A percentile compares a stretch with the other conserved stretches of the same genome.
Conservation (phyloP, 2,329 filamentous ascomycete species). For the Diplodia mutila region DNA sequence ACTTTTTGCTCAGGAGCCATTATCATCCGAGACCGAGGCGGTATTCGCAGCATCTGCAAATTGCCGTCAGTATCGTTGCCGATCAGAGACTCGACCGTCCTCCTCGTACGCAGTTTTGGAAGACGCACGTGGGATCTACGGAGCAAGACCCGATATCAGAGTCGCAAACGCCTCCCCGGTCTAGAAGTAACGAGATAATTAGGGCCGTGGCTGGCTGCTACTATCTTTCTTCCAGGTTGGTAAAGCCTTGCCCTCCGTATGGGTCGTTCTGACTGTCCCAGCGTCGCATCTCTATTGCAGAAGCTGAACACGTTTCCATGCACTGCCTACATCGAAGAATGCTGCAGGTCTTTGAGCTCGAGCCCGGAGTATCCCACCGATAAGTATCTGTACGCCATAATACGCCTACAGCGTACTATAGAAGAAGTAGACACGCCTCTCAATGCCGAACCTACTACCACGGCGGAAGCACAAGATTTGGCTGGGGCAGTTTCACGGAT, state of each 20-base stretch:
- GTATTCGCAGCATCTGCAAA: slow-evolving; percentile 9
- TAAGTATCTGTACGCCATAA: slow-evolving; percentile 41
- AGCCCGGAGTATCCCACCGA: slow-evolving; percentile 41
- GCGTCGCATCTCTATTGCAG: slow-evolving; percentile 32
- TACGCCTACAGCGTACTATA: slow-evolving; percentile 44
- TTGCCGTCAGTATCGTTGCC: slow-evolving; percentile 31
- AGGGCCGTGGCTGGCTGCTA: neutral
- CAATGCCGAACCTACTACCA: slow-evolving; percentile 26
- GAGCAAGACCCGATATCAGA: neutral
- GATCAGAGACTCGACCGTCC: slow-evolving; percentile 37
- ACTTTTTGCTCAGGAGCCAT: slow-evolving; percentile 34
- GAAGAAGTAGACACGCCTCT: slow-evolving; percentile 26
- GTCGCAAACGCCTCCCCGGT: too few species aligned
- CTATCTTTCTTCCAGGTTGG: slow-evolving; percentile 2
- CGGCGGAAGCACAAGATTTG: neutral
- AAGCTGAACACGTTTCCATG: slow-evolving; percentile 45
- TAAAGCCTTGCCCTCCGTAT: neutral
- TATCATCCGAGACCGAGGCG: slow-evolving; percentile 36
- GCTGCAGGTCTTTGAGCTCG: slow-evolving; percentile 40
- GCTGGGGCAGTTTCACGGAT: slow-evolving; percentile 30
- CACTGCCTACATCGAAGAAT: slow-evolving; percentile 43
- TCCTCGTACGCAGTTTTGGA: slow-evolving; percentile 27
- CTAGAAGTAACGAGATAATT: neutral
- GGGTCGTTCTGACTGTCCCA: neutral
- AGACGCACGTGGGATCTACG: slow-evolving; percentile 25